Base-by-base conservation (phyloP, 2,329 filamentous ascomycete species). In the Trichoderma sp. region DNA sequence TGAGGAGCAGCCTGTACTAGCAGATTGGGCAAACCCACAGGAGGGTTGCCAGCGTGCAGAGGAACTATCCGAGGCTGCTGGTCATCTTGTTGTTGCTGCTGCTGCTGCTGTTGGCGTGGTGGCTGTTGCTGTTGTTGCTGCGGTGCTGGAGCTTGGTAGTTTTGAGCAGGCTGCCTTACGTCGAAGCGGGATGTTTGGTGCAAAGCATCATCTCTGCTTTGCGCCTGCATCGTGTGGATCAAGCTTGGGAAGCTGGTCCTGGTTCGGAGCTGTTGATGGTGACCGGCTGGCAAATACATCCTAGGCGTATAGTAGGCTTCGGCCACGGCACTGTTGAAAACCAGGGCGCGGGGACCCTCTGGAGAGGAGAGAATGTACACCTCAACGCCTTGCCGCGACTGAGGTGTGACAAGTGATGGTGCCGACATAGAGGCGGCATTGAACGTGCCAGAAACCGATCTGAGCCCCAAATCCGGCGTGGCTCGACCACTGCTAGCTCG, bases 331-430 rank as follows among this genome's bases (percentile, higher is more conserved):
- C 87, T 86, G 78, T 89, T 90, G 56, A 92, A 83, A 7, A 93
- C 81, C 1, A 93, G 81, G 6, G 87, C 91, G 24, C 88, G 87
- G 1, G 91, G 91, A 0, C 91, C 91, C 59, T 86, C 85, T 0
- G 91, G 90, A 0, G 91, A 92, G 18, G 87, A 89, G 7, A 93
- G 80, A 29, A 93, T 88, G 78, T 92, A 92, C 2, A 92, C 89
- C 75, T 90, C 88, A 0, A 87, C 84, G 2, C 80, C 82, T 29
- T 83, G 83, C 38, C 80, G 80, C 21, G 81, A 65, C 77, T 77
- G 77, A 69, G 76, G 76, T 71, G 69, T 77, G 11, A 27, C 11
- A 16, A 73, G 71, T 16, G 71, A 73, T n/a, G 71, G 71, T n/a
- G 71, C 71, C 27, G 71, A 73, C 11, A 38, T 31, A 29, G 60